Conservation (phyloP, 2,329 filamentous ascomycete species). For the Fragosphaeria purpurea region DNA sequence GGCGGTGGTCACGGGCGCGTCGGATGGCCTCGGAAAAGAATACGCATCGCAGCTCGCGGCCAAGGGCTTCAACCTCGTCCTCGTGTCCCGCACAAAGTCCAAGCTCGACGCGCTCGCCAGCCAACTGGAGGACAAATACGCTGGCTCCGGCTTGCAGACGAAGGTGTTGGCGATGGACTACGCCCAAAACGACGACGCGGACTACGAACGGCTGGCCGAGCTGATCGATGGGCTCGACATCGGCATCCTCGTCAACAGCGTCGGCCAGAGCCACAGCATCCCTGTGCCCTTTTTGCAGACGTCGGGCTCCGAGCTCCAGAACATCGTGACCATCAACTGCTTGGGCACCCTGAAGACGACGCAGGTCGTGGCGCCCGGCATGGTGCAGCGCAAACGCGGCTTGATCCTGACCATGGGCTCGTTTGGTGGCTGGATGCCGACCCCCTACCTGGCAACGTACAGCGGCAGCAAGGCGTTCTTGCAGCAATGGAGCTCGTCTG, state of each 20-base stretch:
- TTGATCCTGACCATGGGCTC: conserved; percentile 96
- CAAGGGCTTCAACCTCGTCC: conserved; percentile 88
- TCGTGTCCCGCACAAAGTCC: conserved; percentile 88
- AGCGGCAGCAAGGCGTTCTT: conserved; percentile 97
- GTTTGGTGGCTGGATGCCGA: conserved; percentile 86
- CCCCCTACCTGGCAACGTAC: conserved; percentile 88
- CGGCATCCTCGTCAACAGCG: conserved; percentile 89
- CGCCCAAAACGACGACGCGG: conserved; percentile 62
- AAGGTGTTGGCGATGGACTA: conserved; percentile 91
- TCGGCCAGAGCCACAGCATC: conserved; percentile 87
- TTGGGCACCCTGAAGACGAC: conserved; percentile 82
- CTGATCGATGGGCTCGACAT: conserved; percentile 67
- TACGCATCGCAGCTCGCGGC: conserved; percentile 81
- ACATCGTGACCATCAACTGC: conserved; percentile 95
- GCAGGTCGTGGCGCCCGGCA: conserved; percentile 71
- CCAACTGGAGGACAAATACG: conserved; percentile 64
- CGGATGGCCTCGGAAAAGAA: conserved; percentile 94
- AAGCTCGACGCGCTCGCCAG: conserved; percentile 72
- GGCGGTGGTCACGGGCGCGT: conserved; percentile 90
- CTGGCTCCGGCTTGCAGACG: conserved; percentile 51
- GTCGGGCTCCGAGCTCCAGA: conserved; percentile 64
- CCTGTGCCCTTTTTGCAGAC: conserved; percentile 84
- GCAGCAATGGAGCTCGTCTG: conserved; percentile 85
- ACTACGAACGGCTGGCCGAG: conserved; percentile 65
- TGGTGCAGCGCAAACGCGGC: conserved; percentile 74